Evolutionary conservation across 306 rosid genomes (phyloP).

Genomic region (Quercus aquifolioides): DNA sequence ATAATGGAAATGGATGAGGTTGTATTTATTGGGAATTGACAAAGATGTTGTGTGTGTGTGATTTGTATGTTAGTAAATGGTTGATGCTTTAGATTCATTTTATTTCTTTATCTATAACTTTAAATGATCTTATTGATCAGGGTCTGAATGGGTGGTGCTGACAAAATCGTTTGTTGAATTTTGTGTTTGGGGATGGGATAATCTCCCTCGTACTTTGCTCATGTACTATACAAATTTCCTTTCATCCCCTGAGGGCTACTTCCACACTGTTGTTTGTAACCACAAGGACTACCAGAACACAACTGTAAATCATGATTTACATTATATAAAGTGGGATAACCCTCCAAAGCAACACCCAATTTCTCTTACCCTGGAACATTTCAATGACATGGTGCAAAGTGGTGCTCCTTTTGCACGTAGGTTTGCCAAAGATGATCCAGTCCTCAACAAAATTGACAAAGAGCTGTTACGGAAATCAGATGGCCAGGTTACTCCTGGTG

Average conservation of each 20-base stretch:
- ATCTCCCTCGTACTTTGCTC: conserved; percentile 87
- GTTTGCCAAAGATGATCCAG: conserved; percentile 56
- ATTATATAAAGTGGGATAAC: conserved; percentile 63
- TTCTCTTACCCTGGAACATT: conserved; percentile 53
- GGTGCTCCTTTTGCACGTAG: conserved; percentile 74
- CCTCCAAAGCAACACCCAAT: conserved; percentile 72
- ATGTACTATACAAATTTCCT: conserved; percentile 81
- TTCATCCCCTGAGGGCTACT: conserved; percentile 84
- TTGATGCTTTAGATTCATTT: conserved; percentile 1
- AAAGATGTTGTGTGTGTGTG: background rate
- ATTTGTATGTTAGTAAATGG: background rate
- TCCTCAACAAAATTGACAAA: conserved; percentile 65
- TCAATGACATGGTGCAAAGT: conserved; percentile 58
- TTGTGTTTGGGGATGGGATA: conserved; percentile 89
- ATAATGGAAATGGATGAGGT: background rate
- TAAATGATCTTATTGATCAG: conserved; percentile 33
- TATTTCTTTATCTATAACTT: background rate
- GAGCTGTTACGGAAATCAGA: conserved; percentile 53
- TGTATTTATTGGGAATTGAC: background rate
- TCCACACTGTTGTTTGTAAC: conserved; percentile 84
- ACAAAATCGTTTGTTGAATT: conserved; percentile 69
- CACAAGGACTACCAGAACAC: conserved; percentile 94
- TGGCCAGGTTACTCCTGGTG: conserved; percentile 62
- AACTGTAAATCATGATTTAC: conserved; percentile 75
- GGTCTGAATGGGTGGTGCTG: conserved; percentile 73